Conservation (phyloP, 495 filamentous ascomycete genomes). For the Hypoxylon crocopeplum region DNA sequence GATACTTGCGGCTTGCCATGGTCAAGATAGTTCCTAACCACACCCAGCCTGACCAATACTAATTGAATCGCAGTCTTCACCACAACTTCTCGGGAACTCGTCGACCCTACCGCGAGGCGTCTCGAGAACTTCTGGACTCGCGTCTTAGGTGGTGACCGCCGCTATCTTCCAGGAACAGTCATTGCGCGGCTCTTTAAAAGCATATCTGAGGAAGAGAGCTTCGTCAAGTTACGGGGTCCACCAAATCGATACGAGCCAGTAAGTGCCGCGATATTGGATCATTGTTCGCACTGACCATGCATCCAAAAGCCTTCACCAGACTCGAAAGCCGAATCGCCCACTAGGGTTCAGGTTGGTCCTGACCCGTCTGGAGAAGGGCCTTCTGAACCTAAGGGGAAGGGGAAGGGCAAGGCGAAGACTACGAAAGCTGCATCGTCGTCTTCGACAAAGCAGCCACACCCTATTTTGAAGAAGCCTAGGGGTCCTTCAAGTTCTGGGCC, state of each 20-base stretch:
- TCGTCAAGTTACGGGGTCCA: conserved; percentile 54
- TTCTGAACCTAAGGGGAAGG: conserved; percentile 21
- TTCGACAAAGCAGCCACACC: conserved; percentile 45
- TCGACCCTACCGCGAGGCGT: conserved; percentile 60
- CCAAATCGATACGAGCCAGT: conserved; percentile 54
- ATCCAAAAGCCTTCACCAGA: conserved; percentile 35
- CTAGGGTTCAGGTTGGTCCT: conserved; percentile 12
- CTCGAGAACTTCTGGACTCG: conserved; percentile 65
- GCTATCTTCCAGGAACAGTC: conserved; percentile 50
- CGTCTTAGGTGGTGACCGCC: conserved; percentile 59
- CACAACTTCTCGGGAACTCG: conserved; percentile 55
- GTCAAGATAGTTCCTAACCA: conserved; percentile 45
- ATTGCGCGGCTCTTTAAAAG: conserved; percentile 57
- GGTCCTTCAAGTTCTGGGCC: conserved; percentile 57
- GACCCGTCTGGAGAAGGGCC: conserved; percentile 16
- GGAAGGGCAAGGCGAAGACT: conserved; percentile 19
- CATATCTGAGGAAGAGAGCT: conserved; percentile 56
- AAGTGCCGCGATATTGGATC: conserved; percentile 24
- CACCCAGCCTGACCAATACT: conserved; percentile 19
- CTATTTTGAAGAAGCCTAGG: conserved; percentile 61
- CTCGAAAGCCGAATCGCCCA: conserved; percentile 24
- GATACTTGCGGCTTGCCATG: conserved; percentile 58
- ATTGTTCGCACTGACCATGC: conserved; percentile 15
- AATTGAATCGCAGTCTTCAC: conserved; percentile 52
- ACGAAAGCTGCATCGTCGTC: conserved; percentile 25